Base-by-base conservation (phyloP, 2,329 filamentous ascomycete species). In the Claviceps monticola region DNA sequence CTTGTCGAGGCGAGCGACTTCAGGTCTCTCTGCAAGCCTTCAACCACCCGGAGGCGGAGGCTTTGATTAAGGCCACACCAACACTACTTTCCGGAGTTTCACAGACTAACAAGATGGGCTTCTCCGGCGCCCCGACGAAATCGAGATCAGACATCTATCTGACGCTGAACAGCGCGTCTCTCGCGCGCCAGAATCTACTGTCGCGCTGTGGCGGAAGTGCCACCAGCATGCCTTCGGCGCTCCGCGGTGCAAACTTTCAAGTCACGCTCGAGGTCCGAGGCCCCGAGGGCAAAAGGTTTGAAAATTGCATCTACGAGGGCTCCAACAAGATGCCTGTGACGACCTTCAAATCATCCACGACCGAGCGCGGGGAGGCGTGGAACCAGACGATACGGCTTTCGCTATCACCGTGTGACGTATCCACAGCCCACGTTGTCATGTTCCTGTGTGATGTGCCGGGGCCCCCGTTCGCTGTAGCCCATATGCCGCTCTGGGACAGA, bases 91-190 rank as follows among this genome's bases (percentile, higher is more conserved):
- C 94, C 49, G 83, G 85, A 49, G 79, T 97, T 54, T 76, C 76
- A 53, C 85, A 85, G 65, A 95, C 90, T 0, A 84, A 76, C 60
- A 93, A 93, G 64, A 90, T 97, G 66, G 93, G 90, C 2, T 97
- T 98, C 64, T 88, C 91, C 3, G 90, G 90, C 13, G 90, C 90
- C 1, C 91, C 93, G 0, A 89, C 85, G 0, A 90, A 88, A 63
- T 76, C 86, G 16, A 78, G 94, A 60, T 96, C 89, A 11, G 94
- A 98, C 65, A 97, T 98, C 49, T 98, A 98, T 64, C 68, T 98
- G 45, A 96, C 89, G 0, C 68, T 98, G 47, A 81, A 82, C 53
- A 83, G 88, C 56, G 86, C 88, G 0, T 75, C 83, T n/a, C 72
- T 98, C 23, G 83, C 84, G 17, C 82, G 82, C 53, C 88, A 95